Conservation (phyloP, 1,284 basidiomycete species). For the Moesziomyces antarcticus region DNA sequence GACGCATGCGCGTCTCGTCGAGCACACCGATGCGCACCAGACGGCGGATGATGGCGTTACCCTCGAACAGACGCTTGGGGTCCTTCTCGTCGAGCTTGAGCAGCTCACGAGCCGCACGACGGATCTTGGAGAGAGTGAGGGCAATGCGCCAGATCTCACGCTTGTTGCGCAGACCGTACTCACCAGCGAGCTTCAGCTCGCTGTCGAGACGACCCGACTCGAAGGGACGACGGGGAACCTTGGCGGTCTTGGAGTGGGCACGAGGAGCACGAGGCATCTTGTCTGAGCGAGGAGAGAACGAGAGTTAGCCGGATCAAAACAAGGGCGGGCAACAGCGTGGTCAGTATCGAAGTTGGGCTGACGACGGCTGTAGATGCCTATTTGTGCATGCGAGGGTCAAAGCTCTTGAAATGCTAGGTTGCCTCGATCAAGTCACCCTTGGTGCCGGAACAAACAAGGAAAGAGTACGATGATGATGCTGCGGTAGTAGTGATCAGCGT, state of each 20-base stretch:
- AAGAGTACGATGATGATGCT: conserved; percentile 27
- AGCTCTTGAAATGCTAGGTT: conserved; percentile 56
- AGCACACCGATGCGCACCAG: conserved; percentile 99
- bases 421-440: conserved; percentile 57
- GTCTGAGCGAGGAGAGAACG: conserved; percentile 14
- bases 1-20: conserved; percentile 92
- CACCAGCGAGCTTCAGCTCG: conserved; percentile 99
- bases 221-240: conserved; percentile 94
- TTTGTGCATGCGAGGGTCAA: conserved; percentile 52
- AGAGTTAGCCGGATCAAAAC: conserved; percentile 13
- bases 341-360: conserved; percentile 30
- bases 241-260: conserved; percentile 68
- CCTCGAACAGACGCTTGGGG: conserved; percentile 99
- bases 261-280: conserved; percentile 65
- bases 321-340: conserved; percentile 47
- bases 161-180: conserved; percentile 99
- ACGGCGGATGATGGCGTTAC: conserved; percentile 98
- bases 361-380: conserved; percentile 27
- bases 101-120: conserved; percentile 99
- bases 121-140: conserved; percentile 95
- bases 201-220: conserved; percentile 98
- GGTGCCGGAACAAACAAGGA: conserved; percentile 18
- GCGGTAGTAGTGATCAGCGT: conserved; percentile 12
- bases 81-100: conserved; percentile 99
- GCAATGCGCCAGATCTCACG: conserved; percentile 99